These are phyloP conservation scores for Metschnikowia aberdeeniae DNA, from an alignment of 805 yeast genomes.

Conservation along the genomic window DNA sequence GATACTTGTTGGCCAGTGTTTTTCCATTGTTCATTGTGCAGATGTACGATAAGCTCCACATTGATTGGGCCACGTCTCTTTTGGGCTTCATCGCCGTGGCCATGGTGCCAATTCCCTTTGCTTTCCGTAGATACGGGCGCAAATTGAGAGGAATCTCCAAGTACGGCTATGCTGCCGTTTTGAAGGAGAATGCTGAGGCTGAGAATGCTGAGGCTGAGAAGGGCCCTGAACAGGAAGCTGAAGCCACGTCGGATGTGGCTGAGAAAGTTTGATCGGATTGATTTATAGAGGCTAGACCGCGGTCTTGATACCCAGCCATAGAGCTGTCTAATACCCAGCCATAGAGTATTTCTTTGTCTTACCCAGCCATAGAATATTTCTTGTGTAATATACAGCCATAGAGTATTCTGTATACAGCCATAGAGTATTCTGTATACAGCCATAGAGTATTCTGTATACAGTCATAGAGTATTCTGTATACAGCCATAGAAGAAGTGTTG, in stretches of 20 bases:
- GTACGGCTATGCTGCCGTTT: constrained; percentile 54
- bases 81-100: constrained; percentile 64
- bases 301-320: too few relatives aligned
- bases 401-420: too few relatives aligned
- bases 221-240: not conserved
- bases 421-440: too few relatives aligned
- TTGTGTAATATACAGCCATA: too few relatives aligned
- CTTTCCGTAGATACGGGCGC: constrained; percentile 58
- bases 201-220: constrained; percentile 7
- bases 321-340: too few relatives aligned
- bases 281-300: not conserved
- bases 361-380: too few relatives aligned
- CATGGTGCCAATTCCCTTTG: constrained; percentile 72
- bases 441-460: too few relatives aligned
- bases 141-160: constrained; percentile 51
- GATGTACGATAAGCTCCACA: constrained; percentile 68
- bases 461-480: too few relatives aligned
- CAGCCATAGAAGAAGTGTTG: too few relatives aligned
- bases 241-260: constrained; percentile 1
- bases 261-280: not conserved
- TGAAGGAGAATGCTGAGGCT: constrained; percentile 21
- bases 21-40: constrained; percentile 85
- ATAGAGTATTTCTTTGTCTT: too few relatives aligned
- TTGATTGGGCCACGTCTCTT: constrained; percentile 76
- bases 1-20: constrained; percentile 72